phyloP scores from a whole-genome alignment of 176 grass and related monocot species.

The Luzula sylvatica region DNA sequence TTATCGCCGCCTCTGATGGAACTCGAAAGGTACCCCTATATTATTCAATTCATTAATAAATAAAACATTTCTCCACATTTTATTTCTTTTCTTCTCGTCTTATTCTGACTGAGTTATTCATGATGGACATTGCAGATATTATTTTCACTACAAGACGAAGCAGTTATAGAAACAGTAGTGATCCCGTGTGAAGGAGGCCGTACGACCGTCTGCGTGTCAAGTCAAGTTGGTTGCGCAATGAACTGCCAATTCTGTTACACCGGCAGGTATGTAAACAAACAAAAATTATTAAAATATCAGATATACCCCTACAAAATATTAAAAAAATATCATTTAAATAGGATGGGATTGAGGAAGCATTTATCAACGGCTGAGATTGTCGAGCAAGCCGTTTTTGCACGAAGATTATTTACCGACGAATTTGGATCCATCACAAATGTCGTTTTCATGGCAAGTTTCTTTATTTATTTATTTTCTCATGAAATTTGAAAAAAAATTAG shows the following conservation, averaged over 20 bases:
- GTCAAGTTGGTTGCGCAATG: constrained; percentile 96
- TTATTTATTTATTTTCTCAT: background rate
- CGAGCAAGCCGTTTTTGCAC: constrained; percentile 94
- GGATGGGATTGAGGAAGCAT: constrained; percentile 95
- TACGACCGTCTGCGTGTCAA: constrained; percentile 91
- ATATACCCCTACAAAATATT: too few relatives aligned
- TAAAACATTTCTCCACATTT: background rate
- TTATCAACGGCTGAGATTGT: constrained; percentile 90
- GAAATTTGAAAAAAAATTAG: too few relatives aligned
- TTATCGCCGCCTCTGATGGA: constrained; percentile 59
- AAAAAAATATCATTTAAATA: too few relatives aligned
- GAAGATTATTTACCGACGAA: constrained; percentile 74
- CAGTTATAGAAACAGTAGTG: constrained; percentile 87
- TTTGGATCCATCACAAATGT: constrained; percentile 90
- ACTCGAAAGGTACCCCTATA: constrained; percentile 59
- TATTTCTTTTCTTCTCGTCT: background rate
- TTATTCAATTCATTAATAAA: background rate
- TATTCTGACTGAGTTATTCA: constrained; percentile 51
- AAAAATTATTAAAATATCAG: too few relatives aligned
- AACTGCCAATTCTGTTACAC: constrained; percentile 99
- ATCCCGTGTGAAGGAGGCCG: constrained; percentile 67
- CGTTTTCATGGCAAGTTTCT: constrained; percentile 86
- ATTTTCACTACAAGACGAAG: constrained; percentile 70
- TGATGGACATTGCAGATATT: constrained; percentile 86
- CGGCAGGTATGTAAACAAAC: constrained; percentile 37